phyloP scores from a whole-genome alignment of 768 basidiomycete species.

The Rubroboletus satanas region DNA sequence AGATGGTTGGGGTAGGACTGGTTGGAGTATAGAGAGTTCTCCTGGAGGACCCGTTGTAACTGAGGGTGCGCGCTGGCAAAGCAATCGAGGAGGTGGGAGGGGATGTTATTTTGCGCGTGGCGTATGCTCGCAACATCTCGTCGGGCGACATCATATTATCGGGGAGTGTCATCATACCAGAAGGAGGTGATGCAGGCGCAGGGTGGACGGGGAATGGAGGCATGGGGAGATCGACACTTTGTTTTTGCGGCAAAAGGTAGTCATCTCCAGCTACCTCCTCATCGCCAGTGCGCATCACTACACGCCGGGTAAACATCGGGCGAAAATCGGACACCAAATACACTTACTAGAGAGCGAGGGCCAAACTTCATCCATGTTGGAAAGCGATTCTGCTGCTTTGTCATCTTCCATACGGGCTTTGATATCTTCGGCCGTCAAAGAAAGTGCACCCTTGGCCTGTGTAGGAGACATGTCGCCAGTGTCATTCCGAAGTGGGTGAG shows the following conservation, averaged over 20 bases:
- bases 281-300: slow-evolving; percentile 72
- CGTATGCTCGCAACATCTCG: slow-evolving; percentile 74
- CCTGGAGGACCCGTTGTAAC: slow-evolving; percentile 25
- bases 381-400: slow-evolving; percentile 29
- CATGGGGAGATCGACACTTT: slow-evolving; percentile 26
- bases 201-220: slow-evolving; percentile 34
- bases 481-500: slow-evolving; percentile 22
- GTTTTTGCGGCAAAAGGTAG: slow-evolving; percentile 41
- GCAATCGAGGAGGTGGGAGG: slow-evolving; percentile 32
- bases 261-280: slow-evolving; percentile 33
- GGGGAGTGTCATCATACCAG: slow-evolving; percentile 39
- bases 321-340: background rate
- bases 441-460: slow-evolving; percentile 39
- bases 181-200: slow-evolving; percentile 33
- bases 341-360: slow-evolving; percentile 64
- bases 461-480: slow-evolving; percentile 39
- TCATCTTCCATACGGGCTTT: slow-evolving; percentile 44
- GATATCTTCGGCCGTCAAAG: slow-evolving; percentile 60
- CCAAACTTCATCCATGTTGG: slow-evolving; percentile 55
- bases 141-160: slow-evolving; percentile 56
- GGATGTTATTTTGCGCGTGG: slow-evolving; percentile 40
- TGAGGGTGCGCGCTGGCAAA: slow-evolving; percentile 27
- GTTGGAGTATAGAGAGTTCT: slow-evolving; percentile 29
- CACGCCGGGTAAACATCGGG: slow-evolving; percentile 6
- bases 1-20: slow-evolving; percentile 12